Base-by-base conservation (phyloP, 257 asterid genomes). In the Paulownia fortunei region DNA sequence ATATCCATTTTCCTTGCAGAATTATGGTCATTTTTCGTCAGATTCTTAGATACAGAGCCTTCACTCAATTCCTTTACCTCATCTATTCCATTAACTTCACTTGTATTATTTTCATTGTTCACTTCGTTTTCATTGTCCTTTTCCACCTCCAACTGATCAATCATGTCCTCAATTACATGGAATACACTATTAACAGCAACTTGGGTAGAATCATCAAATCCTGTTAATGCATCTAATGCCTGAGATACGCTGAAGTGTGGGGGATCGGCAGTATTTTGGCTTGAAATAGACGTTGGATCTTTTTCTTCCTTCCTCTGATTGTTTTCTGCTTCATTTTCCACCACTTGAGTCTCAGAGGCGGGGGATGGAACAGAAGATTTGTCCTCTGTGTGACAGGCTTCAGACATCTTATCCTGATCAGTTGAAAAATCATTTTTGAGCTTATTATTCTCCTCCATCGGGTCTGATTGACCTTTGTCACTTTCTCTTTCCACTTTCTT, bases 161-260 rank as follows among this genome's bases (percentile, higher is more conserved):
- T 87, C 97, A 96, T 85, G 87, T 76, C 94, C 85, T 89, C 98
- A 44, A 96, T 87, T 67, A 91, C 97, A 84, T 87, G 68, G 83
- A 91, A 96, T 46, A 96, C 97, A 83, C 90, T 89, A 70, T 90
- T 92, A 78, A 96, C 97, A 76, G 99, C 98, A 71, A 86, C 86
- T 87, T 96, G 99, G 56, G 98, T 92, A 36, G 99, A 88, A 88
- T 96, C 99, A 88, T 96, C 99, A 59, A 96, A 84, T 39, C 88
- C 97, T 55, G 97, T 86, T 47, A 96, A 83, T 60, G 97, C 95
- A 84, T 84, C 87, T 5, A 96, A 87, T 73, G 99, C 97, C 81
- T 88, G 92, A 85, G 94, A 86, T 79, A 93, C 96, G 84, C 81
- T 87, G 82, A 93, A 90, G 73, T 76, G 70, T 55, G 94, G 85